Percentiles rank a stretch among this genome's conserved stretches.
These are phyloP conservation scores for Verticillium klebahnii DNA, from an alignment of 2,329 filamentous ascomycete species.

Conservation along the genomic window DNA sequence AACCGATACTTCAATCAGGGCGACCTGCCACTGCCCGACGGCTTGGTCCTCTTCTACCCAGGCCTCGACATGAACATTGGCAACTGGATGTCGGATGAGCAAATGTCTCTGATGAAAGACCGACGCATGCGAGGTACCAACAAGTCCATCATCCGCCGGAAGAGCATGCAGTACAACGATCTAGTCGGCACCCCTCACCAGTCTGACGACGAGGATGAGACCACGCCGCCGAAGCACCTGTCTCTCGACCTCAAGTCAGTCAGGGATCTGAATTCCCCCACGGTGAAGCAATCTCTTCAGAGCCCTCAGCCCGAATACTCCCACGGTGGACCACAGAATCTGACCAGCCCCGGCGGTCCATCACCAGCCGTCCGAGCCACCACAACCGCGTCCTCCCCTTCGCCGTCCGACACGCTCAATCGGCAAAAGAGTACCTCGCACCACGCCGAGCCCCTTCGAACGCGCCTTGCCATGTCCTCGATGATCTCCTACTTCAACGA, in stretches of 20 bases:
- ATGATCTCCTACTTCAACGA: slow-evolving; percentile 99
- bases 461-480: slow-evolving; percentile 88
- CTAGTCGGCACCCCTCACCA: slow-evolving; percentile 78
- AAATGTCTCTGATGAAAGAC: slow-evolving; percentile 90
- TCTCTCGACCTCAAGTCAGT: slow-evolving; percentile 5
- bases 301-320: slow-evolving; percentile 46
- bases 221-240: slow-evolving; percentile 24
- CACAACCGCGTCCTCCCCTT: slow-evolving; percentile 48
- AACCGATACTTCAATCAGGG: slow-evolving; percentile 51
- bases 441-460: slow-evolving; percentile 60
- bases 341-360: slow-evolving; percentile 17
- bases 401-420: slow-evolving; percentile 58
- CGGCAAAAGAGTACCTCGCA: slow-evolving; percentile 36
- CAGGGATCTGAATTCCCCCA: not conserved
- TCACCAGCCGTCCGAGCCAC: not conserved
- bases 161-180: slow-evolving; percentile 84
- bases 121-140: slow-evolving; percentile 75
- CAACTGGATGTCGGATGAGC: slow-evolving; percentile 98
- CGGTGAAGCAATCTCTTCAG: not conserved
- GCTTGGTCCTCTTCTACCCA: slow-evolving; percentile 82
- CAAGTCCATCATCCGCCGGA: slow-evolving; percentile 70
- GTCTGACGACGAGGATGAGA: slow-evolving; percentile 67
- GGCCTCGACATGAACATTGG: slow-evolving; percentile 95
- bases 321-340: slow-evolving; percentile 35
- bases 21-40: slow-evolving; percentile 69